phyloP scores from a whole-genome alignment of 2,329 filamentous ascomycete genomes.

The Ophiostoma australiae region DNA sequence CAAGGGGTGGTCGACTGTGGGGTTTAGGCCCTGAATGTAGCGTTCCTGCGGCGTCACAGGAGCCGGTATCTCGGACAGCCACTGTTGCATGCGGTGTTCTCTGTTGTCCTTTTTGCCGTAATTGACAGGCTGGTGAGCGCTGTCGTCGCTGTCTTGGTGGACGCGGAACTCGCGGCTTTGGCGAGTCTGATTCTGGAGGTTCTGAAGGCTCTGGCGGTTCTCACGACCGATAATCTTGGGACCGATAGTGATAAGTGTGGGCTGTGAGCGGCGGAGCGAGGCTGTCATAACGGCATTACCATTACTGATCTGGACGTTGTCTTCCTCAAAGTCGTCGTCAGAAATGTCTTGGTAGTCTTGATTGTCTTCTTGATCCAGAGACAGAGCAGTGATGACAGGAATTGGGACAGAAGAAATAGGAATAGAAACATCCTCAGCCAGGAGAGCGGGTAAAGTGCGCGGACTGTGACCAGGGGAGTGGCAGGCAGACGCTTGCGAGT shows the following conservation, averaged over 20 bases:
- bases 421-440: background rate
- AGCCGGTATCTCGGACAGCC: conserved; percentile 27
- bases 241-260: conserved; percentile 16
- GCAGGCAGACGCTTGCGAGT: conserved; percentile 15
- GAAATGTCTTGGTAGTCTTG: background rate
- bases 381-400: background rate
- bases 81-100: conserved; percentile 26
- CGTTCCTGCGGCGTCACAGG: conserved; percentile 27
- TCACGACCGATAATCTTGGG: conserved; percentile 8
- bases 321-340: conserved; percentile 8
- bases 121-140: background rate
- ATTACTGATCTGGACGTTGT: background rate
- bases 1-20: conserved; percentile 27
- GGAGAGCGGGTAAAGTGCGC: background rate
- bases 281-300: conserved; percentile 11
- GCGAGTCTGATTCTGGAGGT: background rate
- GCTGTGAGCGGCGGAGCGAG: conserved; percentile 12
- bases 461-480: conserved; percentile 7
- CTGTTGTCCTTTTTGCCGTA: background rate
- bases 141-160: background rate
- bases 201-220: background rate
- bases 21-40: conserved; percentile 26
- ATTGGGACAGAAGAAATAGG: conserved; percentile 3
- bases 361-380: background rate
- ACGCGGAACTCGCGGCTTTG: background rate